phyloP scores from a whole-genome alignment of 306 rosid genomes.

The Castanea sativa region DNA sequence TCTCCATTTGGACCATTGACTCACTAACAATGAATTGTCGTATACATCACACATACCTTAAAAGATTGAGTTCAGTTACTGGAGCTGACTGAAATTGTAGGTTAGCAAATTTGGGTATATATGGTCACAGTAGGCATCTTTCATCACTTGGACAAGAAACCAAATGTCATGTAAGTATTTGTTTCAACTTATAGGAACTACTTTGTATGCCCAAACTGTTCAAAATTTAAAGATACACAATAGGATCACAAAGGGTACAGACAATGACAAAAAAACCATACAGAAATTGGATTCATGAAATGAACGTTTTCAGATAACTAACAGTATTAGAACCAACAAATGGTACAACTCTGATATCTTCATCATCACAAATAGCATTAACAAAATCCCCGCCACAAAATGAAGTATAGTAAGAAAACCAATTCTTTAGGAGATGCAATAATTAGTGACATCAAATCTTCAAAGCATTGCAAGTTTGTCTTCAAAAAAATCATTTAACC shows the following conservation, averaged over 20 bases:
- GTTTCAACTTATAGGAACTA: background rate
- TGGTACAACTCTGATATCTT: constrained; percentile 78
- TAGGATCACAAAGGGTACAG: background rate
- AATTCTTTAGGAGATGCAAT: constrained; percentile 6
- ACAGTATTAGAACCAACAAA: constrained; percentile 91
- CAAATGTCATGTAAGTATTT: background rate
- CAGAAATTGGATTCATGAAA: constrained; percentile 5
- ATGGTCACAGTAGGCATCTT: background rate
- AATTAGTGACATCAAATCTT: constrained; percentile 6
- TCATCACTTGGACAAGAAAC: background rate
- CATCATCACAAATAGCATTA: constrained; percentile 93
- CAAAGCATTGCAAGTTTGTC: background rate
- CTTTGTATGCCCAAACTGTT: background rate
- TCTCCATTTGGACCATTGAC: too few relatives aligned
- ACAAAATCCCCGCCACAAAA: constrained; percentile 69
- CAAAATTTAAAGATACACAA: background rate
- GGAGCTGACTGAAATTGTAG: background rate
- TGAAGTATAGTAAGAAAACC: constrained; percentile 17
- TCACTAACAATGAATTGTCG: too few relatives aligned
- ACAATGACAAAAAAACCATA: background rate
- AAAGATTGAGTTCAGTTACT: background rate
- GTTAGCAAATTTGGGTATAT: background rate
- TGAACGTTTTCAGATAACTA: constrained; percentile 33
- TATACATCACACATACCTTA: background rate
- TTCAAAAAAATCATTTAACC: background rate